Percentiles rank a stretch among this genome's conserved stretches.
Conservation (phyloP, 2,329 filamentous ascomycete genomes). For the Colletotrichum cuscutae region DNA sequence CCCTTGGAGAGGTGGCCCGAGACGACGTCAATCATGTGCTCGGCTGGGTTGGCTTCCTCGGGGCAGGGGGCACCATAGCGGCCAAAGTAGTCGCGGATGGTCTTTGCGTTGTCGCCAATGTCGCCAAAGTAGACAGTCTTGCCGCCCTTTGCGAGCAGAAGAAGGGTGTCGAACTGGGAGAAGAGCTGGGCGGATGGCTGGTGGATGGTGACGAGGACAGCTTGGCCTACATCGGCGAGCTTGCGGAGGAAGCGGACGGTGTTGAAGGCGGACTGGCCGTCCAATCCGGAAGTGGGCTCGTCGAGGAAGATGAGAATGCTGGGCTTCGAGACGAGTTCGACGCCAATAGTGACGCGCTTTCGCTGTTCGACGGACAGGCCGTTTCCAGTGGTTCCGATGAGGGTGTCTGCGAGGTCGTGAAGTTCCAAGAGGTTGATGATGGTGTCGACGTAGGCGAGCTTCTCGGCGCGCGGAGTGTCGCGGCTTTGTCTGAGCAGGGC, state of each 20-base stretch:
- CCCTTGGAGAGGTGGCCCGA: conserved; percentile 58
- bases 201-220: conserved; percentile 76
- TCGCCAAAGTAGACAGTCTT: conserved; percentile 76
- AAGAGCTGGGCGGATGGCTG: conserved; percentile 76
- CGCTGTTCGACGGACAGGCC: conserved; percentile 64
- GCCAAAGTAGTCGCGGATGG: conserved; percentile 72
- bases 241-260: conserved; percentile 74
- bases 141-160: conserved; percentile 73
- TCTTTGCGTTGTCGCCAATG: conserved; percentile 65
- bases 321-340: conserved; percentile 71
- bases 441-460: conserved; percentile 80
- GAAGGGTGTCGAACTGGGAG: conserved; percentile 72
- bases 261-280: conserved; percentile 75
- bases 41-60: conserved; percentile 74
- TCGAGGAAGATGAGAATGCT: conserved; percentile 70
- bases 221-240: conserved; percentile 73
- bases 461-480: conserved; percentile 71
- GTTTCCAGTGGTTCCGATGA: conserved; percentile 61
- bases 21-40: conserved; percentile 76
- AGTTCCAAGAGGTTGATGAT: conserved; percentile 74
- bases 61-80: conserved; percentile 72
- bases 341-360: conserved; percentile 68
- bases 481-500: conserved; percentile 78
- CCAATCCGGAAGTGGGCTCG: conserved; percentile 73
- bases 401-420: conserved; percentile 57